Percentiles rank a stretch among this genome's conserved stretches.
Evolutionary conservation across 768 basidiomycete species (phyloP).

Genomic region (Rhizopogon sp.): DNA sequence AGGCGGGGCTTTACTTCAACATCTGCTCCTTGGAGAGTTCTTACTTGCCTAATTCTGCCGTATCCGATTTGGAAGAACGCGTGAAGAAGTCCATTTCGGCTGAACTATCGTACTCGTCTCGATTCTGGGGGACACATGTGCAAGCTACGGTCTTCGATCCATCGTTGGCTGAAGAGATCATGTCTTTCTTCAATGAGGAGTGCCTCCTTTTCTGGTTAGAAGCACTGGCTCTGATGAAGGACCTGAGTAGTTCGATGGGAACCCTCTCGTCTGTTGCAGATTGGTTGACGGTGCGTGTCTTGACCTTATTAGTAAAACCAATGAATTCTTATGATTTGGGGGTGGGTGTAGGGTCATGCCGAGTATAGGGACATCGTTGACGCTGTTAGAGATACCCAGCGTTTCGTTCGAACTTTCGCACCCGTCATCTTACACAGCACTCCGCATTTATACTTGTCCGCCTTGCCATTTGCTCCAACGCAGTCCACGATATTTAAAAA

Average conservation of each 20-base stretch:
- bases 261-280: no score
- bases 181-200: not conserved
- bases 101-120: not conserved
- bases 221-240: not conserved
- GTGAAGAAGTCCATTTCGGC: conserved; percentile 1
- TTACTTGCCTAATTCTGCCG: conserved; percentile 16
- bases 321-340: no score
- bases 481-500: conserved; percentile 20
- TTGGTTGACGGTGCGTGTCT: no score
- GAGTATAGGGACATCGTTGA: not conserved
- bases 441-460: conserved; percentile 21
- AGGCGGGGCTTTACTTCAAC: no score
- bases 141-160: not conserved
- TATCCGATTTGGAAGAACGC: conserved; percentile 21
- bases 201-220: conserved; percentile 5
- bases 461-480: conserved; percentile 16
- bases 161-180: not conserved
- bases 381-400: not conserved
- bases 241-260: not conserved
- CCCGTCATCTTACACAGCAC: conserved; percentile 9
- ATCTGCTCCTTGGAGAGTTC: no score
- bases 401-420: conserved; percentile 10
- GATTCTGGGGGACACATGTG: conserved; percentile 7
- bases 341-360: not conserved
- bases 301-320: no score